Conservation (phyloP, 148 eudicot species). For the Fagopyrum tataricum region DNA sequence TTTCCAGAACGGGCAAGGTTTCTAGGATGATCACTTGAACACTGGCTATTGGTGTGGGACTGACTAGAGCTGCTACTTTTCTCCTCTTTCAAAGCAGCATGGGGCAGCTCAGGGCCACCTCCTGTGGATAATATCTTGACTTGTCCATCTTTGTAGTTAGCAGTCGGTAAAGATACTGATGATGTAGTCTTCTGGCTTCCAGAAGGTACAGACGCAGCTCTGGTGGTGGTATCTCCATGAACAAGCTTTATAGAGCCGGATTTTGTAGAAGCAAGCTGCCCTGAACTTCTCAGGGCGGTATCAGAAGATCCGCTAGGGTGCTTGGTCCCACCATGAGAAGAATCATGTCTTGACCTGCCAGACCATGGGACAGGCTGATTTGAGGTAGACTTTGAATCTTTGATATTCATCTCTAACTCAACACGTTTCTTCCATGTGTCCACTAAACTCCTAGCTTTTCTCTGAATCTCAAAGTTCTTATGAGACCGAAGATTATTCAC, state of each 20-base stretch:
- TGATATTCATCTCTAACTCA: constrained; percentile 77
- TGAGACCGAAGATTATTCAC: constrained; percentile 79
- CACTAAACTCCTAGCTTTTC: constrained; percentile 80
- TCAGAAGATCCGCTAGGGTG: constrained; percentile 53
- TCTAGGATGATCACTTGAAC: constrained; percentile 57
- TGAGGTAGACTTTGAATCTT: constrained; percentile 55
- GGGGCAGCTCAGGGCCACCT: constrained; percentile 36
- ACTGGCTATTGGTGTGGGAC: constrained; percentile 60
- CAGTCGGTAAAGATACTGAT: constrained; percentile 30
- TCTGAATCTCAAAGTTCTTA: constrained; percentile 82
- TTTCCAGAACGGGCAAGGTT: constrained; percentile 28
- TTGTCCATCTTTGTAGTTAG: constrained; percentile 34
- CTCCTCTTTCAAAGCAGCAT: constrained; percentile 40
- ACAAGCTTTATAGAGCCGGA: constrained; percentile 36
- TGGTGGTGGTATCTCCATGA: constrained; percentile 38
- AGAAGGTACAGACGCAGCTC: constrained; percentile 36
- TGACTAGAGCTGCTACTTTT: constrained; percentile 77
- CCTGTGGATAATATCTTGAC: constrained; percentile 13
- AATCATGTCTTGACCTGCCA: constrained; percentile 48
- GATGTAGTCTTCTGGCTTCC: constrained; percentile 31
- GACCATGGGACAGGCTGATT: constrained; percentile 56
- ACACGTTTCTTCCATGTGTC: constrained; percentile 98
- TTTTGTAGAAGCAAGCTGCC: constrained; percentile 46
- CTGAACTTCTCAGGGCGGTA: constrained; percentile 38
- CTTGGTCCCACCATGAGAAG: constrained; percentile 38